Base-by-base conservation (phyloP, 108 stramenopile species). In the Chaetoceros muelleri region DNA sequence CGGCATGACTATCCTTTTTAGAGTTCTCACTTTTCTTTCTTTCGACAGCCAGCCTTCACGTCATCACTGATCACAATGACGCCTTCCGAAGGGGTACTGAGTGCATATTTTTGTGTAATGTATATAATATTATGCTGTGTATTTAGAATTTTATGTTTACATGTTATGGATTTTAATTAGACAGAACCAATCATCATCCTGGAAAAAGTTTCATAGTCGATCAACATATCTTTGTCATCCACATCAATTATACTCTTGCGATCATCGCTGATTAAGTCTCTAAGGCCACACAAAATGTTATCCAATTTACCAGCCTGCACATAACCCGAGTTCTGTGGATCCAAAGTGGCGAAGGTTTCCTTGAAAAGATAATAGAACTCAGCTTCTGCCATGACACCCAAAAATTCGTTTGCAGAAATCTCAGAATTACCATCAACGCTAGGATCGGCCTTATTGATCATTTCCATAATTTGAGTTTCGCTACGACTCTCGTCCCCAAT, bases 341-440 rank as follows among this genome's bases (percentile, higher is more conserved):
- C 90, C 51, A 92, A 71, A 24, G 73, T 64, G 22, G 62, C 44
- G 59, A 92, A 92, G 0, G 85, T 87, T 24, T 92, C 90, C 30
- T 70, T 57, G 62, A 92, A 92, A 58, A 92, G 67, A 48, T 84
- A 67, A 58, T 81, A 87, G 30, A 85, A 85, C 53, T 92, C 90
- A 0, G 84, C 84, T 58, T 92, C 85, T 28, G 90, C 90, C 82
- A 92, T 92, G 45, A 92, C 70, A 8, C 85, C 90, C 71, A 87
- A 71, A 60, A 92, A 92, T 40, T 85, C 90, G 2, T 63, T 29
- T 18, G 66, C 60, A 46, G 63, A 74, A 23, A 92, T 72, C 1
- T 60, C 78, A 18, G 58, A 53, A 46, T 81, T 74, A 2, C 81
- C 79, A 47, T 78, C 80, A 7, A 79, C 52, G 8, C 65, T 62